Conservation (phyloP, 2,329 filamentous ascomycete species). For the Cryphonectria carpinicola region DNA sequence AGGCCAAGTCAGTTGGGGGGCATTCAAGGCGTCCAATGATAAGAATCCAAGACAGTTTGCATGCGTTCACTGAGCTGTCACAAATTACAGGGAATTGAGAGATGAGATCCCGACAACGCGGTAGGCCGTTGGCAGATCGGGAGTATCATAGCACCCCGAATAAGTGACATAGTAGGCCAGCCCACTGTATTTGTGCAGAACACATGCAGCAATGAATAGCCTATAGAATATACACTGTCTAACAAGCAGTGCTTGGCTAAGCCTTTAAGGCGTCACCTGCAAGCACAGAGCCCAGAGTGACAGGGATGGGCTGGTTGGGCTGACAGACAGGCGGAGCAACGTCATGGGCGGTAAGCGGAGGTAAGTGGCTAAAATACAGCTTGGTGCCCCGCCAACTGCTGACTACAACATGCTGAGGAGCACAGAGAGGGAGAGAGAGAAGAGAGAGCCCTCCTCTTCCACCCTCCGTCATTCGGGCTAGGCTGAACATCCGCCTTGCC, state of each 20-base stretch:
- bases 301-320: conserved; percentile 8
- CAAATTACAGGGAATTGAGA: neutral
- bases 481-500: conserved; percentile 5
- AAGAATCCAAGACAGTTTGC: neutral
- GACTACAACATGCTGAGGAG: conserved; percentile 3
- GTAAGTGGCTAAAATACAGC: conserved; percentile 13
- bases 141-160: neutral
- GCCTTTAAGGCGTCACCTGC: neutral
- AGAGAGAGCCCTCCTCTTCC: neutral
- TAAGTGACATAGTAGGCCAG: neutral
- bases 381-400: conserved; percentile 14
- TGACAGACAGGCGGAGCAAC: conserved; percentile 22
- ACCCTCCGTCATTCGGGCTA: conserved; percentile 3
- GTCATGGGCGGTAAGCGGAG: conserved; percentile 25
- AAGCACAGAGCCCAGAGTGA: neutral
- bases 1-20: neutral
- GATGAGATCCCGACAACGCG: conserved; percentile 17
- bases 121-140: conserved; percentile 3
- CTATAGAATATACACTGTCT: neutral
- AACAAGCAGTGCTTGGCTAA: neutral
- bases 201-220: neutral
- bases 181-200: neutral
- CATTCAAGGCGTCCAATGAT: conserved; percentile 9
- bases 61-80: conserved; percentile 19
- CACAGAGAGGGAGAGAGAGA: neutral